Conservation (phyloP, 129 eudicot species). For the Logfia minima region DNA sequence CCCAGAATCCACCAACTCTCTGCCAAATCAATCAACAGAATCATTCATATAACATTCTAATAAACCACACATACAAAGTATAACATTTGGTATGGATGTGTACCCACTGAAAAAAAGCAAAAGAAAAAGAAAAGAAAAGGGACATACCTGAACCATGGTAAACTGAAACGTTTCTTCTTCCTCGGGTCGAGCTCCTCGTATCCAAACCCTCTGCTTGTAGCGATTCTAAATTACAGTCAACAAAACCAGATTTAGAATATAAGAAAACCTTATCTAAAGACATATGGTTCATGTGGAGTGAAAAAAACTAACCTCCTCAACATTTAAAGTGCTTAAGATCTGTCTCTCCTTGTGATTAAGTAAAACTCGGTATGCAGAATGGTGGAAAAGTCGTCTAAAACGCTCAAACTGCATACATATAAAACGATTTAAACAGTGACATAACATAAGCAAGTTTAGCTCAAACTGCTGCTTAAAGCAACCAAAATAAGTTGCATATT, state of each 20-base stretch:
- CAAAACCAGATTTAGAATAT: conserved; percentile 12
- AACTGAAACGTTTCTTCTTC: conserved; percentile 85
- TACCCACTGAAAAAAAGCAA: background rate
- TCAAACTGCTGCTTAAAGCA: too few species aligned
- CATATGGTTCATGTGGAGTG: background rate
- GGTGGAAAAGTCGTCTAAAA: too few species aligned
- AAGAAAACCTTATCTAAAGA: background rate
- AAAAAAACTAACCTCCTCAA: conserved; percentile 57
- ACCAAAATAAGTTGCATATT: too few species aligned
- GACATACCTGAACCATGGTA: conserved; percentile 83
- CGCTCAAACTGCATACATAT: conserved; percentile 44
- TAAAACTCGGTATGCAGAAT: conserved; percentile 76
- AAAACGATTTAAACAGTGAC: too few species aligned
- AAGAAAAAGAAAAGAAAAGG: background rate
- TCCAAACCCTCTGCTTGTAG: conserved; percentile 87
- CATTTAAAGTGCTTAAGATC: conserved; percentile 73
- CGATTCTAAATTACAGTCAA: conserved; percentile 44
- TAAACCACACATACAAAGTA: background rate
- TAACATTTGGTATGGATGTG: too few species aligned
- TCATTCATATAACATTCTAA: background rate
- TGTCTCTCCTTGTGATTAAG: conserved; percentile 91
- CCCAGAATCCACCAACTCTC: conserved; percentile 96
- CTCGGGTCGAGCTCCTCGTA: conserved; percentile 87
- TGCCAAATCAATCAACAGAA: conserved; percentile 35
- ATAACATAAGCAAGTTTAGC: too few species aligned